These are phyloP conservation scores for Exutisphaerella laricina DNA, from an alignment of 2,329 filamentous ascomycete species.

Conservation along the genomic window DNA sequence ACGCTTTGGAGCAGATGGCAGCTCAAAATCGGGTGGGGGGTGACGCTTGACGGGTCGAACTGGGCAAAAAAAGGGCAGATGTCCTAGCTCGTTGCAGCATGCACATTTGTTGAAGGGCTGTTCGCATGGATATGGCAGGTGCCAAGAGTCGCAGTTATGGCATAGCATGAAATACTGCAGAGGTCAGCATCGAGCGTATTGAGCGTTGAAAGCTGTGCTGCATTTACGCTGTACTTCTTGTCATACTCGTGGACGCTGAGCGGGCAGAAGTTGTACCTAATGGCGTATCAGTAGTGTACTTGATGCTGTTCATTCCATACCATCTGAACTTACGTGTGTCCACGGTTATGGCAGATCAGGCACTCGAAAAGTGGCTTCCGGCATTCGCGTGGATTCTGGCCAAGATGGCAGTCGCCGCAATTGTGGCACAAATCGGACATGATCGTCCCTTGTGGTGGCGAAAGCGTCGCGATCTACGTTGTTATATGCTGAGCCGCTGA, in stretches of 20 bases:
- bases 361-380: too few relatives aligned
- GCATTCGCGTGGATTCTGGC: too few relatives aligned
- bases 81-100: constrained; percentile 20
- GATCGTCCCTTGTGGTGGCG: constrained; percentile 3
- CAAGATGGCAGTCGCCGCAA: constrained; percentile 24
- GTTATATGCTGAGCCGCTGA: neutral
- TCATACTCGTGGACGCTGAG: constrained; percentile 11
- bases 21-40: neutral
- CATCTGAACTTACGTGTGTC: too few relatives aligned
- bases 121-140: constrained; percentile 22
- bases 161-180: constrained; percentile 19
- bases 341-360: constrained; percentile 16
- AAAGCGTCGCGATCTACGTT: neutral
- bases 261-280: constrained; percentile 21
- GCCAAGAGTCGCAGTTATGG: constrained; percentile 27
- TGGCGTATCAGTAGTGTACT: constrained; percentile 6
- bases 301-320: too few relatives aligned
- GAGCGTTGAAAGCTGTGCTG: neutral
- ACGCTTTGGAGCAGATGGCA: neutral
- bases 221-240: constrained; percentile 13
- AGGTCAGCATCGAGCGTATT: neutral
- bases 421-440: constrained; percentile 28
- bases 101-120: constrained; percentile 10
- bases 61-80: constrained; percentile 23
- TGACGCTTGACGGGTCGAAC: constrained; percentile 10